phyloP scores from a whole-genome alignment of 1,139 yeast species.

The Diutina rugosa region DNA sequence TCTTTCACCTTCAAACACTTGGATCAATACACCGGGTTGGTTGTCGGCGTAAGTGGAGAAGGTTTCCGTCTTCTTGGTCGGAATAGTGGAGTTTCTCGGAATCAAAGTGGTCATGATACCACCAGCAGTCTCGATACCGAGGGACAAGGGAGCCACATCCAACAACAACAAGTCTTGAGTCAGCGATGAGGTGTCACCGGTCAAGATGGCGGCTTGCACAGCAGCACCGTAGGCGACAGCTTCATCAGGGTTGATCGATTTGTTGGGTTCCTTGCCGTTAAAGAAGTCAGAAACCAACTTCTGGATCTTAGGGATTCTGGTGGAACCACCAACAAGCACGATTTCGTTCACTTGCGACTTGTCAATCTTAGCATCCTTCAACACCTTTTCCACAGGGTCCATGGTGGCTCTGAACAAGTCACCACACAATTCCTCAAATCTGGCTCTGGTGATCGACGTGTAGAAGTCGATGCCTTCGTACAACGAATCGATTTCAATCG shows the following conservation, averaged over 20 bases:
- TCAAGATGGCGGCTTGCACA: conserved; percentile 84
- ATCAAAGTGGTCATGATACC: conserved; percentile 3
- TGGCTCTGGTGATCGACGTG: conserved; percentile 87
- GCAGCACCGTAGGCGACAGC: conserved; percentile 47
- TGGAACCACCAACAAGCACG: conserved; percentile 94
- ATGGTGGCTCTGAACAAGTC: conserved; percentile 81
- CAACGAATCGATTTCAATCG: conserved; percentile 91
- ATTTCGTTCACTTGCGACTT: conserved; percentile 81
- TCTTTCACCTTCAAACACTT: conserved; percentile 3
- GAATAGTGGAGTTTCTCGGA: conserved; percentile 3
- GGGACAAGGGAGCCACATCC: conserved; percentile 3
- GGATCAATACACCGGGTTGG: conserved; percentile 3
- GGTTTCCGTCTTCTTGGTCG: conserved; percentile 3
- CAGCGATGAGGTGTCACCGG: conserved; percentile 39
- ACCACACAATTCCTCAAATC: conserved; percentile 85
- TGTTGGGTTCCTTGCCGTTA: conserved; percentile 86
- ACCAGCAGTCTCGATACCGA: conserved; percentile 3
- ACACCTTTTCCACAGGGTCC: conserved; percentile 87
- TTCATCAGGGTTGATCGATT: conserved; percentile 90
- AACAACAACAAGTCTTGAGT: conserved; percentile 5
- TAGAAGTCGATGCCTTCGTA: conserved; percentile 93
- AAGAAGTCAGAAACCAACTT: conserved; percentile 77
- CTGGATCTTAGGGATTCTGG: conserved; percentile 96
- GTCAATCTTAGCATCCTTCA: conserved; percentile 77
- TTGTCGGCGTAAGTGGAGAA: conserved; percentile 3